Conservation (phyloP, 73 alveolate species). For the Blepharisma japonicum region DNA sequence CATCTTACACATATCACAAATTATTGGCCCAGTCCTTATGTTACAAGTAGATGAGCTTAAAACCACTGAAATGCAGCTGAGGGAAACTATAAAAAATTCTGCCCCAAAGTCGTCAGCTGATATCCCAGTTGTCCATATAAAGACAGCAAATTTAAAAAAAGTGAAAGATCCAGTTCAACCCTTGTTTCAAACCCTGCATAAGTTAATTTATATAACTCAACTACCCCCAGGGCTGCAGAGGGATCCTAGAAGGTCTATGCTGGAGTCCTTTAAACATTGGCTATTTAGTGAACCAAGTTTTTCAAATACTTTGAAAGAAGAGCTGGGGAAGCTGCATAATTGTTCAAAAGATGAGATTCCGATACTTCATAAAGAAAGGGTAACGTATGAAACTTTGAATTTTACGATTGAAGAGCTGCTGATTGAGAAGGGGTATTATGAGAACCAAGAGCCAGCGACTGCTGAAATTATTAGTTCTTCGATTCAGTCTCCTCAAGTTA, state of each 20-base stretch:
- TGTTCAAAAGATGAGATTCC: slow-evolving; percentile 44
- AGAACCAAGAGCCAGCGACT: slow-evolving; percentile 16
- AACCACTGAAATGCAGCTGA: slow-evolving; percentile 28
- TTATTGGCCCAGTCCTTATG: slow-evolving; percentile 49
- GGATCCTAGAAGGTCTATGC: slow-evolving; percentile 32
- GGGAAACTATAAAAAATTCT: slow-evolving; percentile 30
- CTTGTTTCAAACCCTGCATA: slow-evolving; percentile 37
- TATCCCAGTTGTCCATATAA: slow-evolving; percentile 34
- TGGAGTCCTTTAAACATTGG: slow-evolving; percentile 48
- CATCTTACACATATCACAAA: slow-evolving; percentile 35
- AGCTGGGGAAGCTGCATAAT: slow-evolving; percentile 44
- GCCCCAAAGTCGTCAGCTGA: slow-evolving; percentile 25
- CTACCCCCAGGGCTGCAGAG: slow-evolving; percentile 51
- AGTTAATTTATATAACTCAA: slow-evolving; percentile 37
- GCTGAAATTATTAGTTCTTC: neutral
- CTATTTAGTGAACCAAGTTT: slow-evolving; percentile 29
- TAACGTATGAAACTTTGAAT: slow-evolving; percentile 29
- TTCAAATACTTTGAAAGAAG: slow-evolving; percentile 34
- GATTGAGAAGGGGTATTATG: slow-evolving; percentile 31
- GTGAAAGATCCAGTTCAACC: slow-evolving; percentile 45
- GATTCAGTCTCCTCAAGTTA: neutral
- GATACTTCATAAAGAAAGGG: slow-evolving; percentile 6
- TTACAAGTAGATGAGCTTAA: slow-evolving; percentile 49
- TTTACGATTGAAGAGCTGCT: slow-evolving; percentile 10
- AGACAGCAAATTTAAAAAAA: slow-evolving; percentile 36